These are phyloP conservation scores for Bondarzewia mesenterica DNA, from an alignment of 1,284 basidiomycete species.

Conservation along the genomic window DNA sequence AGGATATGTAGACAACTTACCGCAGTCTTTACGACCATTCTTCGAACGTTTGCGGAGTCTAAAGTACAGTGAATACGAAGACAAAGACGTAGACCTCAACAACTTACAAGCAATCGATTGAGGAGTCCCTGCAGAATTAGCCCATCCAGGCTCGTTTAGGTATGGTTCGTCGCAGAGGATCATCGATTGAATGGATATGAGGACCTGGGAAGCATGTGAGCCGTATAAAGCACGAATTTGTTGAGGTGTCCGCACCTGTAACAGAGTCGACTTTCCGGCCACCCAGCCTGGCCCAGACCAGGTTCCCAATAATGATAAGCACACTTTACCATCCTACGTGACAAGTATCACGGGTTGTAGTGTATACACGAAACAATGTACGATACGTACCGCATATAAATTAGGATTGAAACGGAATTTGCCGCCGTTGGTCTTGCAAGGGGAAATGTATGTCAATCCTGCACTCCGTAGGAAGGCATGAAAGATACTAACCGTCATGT, in stretches of 20 bases:
- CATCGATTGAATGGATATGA: constrained; percentile 92
- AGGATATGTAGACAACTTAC: constrained; percentile 33
- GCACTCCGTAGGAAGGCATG: not conserved
- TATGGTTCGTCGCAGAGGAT: constrained; percentile 87
- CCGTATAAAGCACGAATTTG: constrained; percentile 1
- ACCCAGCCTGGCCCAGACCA: constrained; percentile 65
- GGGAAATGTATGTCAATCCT: constrained; percentile 7
- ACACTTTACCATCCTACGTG: constrained; percentile 80
- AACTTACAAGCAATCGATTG: constrained; percentile 64
- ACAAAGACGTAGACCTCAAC: not conserved
- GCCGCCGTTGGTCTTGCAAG: constrained; percentile 75
- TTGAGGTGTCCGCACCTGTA: constrained; percentile 38
- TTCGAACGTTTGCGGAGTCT: constrained; percentile 82
- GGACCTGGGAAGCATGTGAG: constrained; percentile 40
- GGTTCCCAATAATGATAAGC: constrained; percentile 83
- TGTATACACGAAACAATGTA: not conserved
- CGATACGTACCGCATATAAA: constrained; percentile 64
- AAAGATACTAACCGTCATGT: constrained; percentile 70
- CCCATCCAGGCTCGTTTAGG: constrained; percentile 86
- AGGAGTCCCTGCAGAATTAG: constrained; percentile 58
- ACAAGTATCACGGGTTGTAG: constrained; percentile 2
- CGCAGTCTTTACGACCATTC: constrained; percentile 84
- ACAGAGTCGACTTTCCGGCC: constrained; percentile 14
- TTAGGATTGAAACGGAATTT: constrained; percentile 89
- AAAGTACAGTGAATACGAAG: constrained; percentile 5